Conservation (phyloP, 2,329 filamentous ascomycete species). For the Mariannaea sp. region DNA sequence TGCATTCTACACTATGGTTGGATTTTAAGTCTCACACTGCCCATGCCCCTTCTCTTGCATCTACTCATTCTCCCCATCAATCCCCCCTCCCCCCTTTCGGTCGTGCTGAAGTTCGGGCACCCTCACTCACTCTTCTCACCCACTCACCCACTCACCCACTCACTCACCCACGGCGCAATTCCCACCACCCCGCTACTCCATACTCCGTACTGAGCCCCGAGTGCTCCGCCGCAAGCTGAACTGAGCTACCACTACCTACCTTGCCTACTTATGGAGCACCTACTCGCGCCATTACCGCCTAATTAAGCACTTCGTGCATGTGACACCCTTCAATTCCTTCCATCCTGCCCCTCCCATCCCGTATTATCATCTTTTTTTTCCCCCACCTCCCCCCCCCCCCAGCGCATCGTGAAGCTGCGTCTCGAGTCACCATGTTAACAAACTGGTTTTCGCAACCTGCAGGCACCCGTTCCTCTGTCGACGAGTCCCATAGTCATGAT, state of each 20-base stretch:
- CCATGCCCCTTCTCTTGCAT: too few species aligned
- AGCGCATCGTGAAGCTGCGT: conserved; percentile 10
- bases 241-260: too few species aligned
- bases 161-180: conserved; percentile 28
- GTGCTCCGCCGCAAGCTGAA: conserved; percentile 25
- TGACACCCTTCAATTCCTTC: conserved; percentile 11
- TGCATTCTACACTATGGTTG: too few species aligned
- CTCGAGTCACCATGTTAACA: conserved; percentile 46
- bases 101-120: too few species aligned
- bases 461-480: conserved; percentile 60
- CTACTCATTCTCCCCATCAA: conserved; percentile 22
- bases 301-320: too few species aligned
- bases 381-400: too few species aligned
- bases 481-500: conserved; percentile 54
- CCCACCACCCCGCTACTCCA: too few species aligned
- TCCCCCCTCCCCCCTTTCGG: too few species aligned
- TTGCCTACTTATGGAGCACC: too few species aligned
- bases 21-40: too few species aligned
- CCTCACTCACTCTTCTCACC: too few species aligned
- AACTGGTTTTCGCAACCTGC: conserved; percentile 47
- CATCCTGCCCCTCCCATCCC: conserved; percentile 26
- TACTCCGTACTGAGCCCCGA: conserved; percentile 20
- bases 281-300: conserved; percentile 13
- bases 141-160: conserved; percentile 18
- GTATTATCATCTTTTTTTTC: conserved; percentile 15